A percentile compares a stretch with the other conserved stretches of the same genome.
phyloP scores from a whole-genome alignment of 805 yeast genomes.

The Debaryomyces castellii region DNA sequence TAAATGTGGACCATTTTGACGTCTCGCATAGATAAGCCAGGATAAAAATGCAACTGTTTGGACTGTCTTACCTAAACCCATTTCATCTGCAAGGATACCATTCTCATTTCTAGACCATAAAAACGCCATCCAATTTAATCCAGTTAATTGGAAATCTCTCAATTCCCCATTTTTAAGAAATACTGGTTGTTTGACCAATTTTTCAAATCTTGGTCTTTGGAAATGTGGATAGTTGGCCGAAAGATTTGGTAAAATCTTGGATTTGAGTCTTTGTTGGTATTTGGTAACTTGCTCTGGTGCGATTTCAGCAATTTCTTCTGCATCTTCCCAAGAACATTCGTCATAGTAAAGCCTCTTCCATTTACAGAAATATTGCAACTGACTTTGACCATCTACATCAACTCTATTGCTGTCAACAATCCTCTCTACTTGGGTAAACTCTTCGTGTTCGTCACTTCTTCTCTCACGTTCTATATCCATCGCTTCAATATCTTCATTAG shows the following conservation, averaged over 20 bases:
- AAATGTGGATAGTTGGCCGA: constrained; percentile 71
- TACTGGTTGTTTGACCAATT: constrained; percentile 79
- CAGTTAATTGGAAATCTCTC: constrained; percentile 96
- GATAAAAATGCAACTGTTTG: constrained; percentile 93
- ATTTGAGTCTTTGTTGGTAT: constrained; percentile 76
- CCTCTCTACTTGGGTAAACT: constrained; percentile 84
- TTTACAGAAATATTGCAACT: constrained; percentile 80
- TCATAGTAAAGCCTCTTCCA: constrained; percentile 95
- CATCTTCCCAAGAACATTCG: constrained; percentile 96
- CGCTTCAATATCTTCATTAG: constrained; percentile 89
- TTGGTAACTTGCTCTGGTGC: constrained; percentile 83
- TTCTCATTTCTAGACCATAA: constrained; percentile 97
- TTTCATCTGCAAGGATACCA: constrained; percentile 96
- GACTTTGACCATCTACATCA: constrained; percentile 62
- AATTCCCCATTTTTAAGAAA: constrained; percentile 88
- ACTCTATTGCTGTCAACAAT: constrained; percentile 83
- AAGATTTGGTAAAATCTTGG: constrained; percentile 79
- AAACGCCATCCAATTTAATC: constrained; percentile 99
- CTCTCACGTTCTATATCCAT: constrained; percentile 91
- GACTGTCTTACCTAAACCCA: constrained; percentile 98
- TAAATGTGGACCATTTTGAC: constrained; percentile 96
- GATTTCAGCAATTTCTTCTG: constrained; percentile 76
- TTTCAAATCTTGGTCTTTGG: constrained; percentile 85
- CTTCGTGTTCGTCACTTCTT: constrained; percentile 76
- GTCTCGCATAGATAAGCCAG: constrained; percentile 91